These are phyloP conservation scores for Tolypocladium nubicola DNA, from an alignment of 2,329 filamentous ascomycete species.

Conservation along the genomic window DNA sequence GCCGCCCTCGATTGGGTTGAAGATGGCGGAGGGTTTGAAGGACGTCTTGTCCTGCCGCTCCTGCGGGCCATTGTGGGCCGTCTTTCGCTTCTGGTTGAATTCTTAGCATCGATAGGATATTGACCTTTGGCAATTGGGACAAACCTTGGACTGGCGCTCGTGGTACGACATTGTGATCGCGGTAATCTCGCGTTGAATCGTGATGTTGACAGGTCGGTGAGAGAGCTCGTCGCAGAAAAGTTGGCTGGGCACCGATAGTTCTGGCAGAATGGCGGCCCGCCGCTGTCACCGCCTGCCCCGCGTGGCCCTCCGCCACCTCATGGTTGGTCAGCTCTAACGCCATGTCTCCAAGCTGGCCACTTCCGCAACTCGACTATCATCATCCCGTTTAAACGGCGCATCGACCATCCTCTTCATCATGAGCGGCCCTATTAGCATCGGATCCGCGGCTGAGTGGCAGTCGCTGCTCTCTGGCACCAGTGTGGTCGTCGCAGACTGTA, in stretches of 20 bases:
- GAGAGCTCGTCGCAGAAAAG: constrained; percentile 4
- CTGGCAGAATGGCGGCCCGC: constrained; percentile 15
- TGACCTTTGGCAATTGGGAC: neutral
- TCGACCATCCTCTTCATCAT: constrained; percentile 18
- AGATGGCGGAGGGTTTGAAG: constrained; percentile 56
- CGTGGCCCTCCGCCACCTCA: constrained; percentile 1
- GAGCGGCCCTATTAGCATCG: constrained; percentile 43
- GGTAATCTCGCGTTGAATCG: neutral
- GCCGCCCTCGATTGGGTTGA: constrained; percentile 50
- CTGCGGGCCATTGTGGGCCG: constrained; percentile 25
- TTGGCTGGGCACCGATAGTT: constrained; percentile 3
- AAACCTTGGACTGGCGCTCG: constrained; percentile 21
- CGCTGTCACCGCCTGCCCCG: constrained; percentile 8
- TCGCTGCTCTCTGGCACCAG: constrained; percentile 60
- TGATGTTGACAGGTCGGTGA: neutral
- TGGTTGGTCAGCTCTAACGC: constrained; percentile 10
- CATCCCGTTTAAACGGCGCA: neutral
- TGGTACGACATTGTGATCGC: constrained; percentile 18
- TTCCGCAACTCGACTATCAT: neutral
- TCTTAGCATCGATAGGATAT: neutral
- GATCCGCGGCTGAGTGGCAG: constrained; percentile 60
- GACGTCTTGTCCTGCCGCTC: constrained; percentile 30
- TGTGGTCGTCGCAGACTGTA: constrained; percentile 87
- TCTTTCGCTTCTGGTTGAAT: constrained; percentile 37
- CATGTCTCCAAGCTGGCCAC: constrained; percentile 1